Base-by-base conservation (phyloP, 2,329 filamentous ascomycete genomes). In the Aspergillus chevalieri region DNA sequence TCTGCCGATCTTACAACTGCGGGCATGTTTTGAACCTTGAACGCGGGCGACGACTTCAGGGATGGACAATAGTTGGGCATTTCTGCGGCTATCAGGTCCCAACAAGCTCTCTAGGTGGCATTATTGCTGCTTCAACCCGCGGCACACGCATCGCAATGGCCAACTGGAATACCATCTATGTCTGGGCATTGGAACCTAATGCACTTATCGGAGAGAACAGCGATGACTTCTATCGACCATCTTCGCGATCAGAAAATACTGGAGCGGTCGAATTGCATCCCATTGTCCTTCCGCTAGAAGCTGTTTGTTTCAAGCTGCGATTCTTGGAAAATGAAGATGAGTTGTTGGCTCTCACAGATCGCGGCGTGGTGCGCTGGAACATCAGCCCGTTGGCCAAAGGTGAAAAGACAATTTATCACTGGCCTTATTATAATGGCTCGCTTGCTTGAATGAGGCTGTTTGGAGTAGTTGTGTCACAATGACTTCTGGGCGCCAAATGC, bases 101-200 rank as follows among this genome's bases (percentile, higher is more conserved):
- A n/a, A 62, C 51, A 15, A 71, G 63, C 24, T 70, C 67, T 4
- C 56, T 71, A 10, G 68, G 68, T 9, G 67, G 68, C n/a, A 59
- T 65, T 22, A 61, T 73, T 12, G 66, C 70, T 12, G 52, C 67
- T 9, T 72, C 70, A 2, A 54, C 50, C 7, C 22, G 44, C 4
- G 67, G 68, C 8, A 71, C 68, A 30, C 64, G 72, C 3, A 58
- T 75, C 44, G 72, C 71, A 3, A 61, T 73, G 28, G 66, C 67
- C 4, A 68, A 67, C 41, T 74, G 71, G 71, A 69, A 73, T 45
- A 61, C 60, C 1, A 48, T 74, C 17, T 68, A 68, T 14, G 50
- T 75, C 22, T 75, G 72, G 68, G 58, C 67, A 2, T 30, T 74
- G 44, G 58, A 70, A 19, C 71, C 72, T 1, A 36, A 51, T n/a